These are phyloP conservation scores for Noccaea caerulescens DNA, from an alignment of 345 rosid genomes.

Conservation along the genomic window DNA sequence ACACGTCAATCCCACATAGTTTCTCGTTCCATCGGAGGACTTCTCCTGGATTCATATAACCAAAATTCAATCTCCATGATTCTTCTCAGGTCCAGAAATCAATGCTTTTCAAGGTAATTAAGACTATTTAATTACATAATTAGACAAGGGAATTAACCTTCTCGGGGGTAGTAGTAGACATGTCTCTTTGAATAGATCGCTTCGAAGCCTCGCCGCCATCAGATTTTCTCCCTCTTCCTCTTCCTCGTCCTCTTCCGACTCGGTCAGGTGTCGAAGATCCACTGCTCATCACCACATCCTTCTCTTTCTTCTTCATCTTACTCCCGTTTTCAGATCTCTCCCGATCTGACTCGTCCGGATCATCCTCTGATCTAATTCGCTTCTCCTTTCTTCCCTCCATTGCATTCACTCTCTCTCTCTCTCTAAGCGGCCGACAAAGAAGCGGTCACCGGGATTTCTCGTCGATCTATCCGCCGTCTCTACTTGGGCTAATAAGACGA, in stretches of 20 bases:
- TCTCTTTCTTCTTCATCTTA: conserved; percentile 20
- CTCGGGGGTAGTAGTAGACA: not conserved
- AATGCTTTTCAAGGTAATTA: too few species aligned
- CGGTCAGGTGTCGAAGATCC: not conserved
- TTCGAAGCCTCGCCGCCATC: conserved; percentile 7
- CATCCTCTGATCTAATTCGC: conserved; percentile 18
- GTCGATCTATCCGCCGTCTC: not conserved
- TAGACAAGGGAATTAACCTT: conserved; percentile 12
- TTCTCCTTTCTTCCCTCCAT: conserved; percentile 30
- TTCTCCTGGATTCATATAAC: conserved; percentile 22
- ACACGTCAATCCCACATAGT: conserved; percentile 30
- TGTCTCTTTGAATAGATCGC: conserved; percentile 9
- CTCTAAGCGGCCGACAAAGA: not conserved
- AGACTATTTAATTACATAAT: not conserved
- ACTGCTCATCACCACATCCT: not conserved
- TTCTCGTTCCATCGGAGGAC: conserved; percentile 14
- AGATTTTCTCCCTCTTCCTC: conserved; percentile 15
- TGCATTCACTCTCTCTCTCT: not conserved
- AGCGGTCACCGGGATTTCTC: not conserved
- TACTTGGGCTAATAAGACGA: too few species aligned
- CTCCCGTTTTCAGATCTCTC: conserved; percentile 10
- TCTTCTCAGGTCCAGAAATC: too few species aligned
- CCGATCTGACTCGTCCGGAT: conserved; percentile 14
- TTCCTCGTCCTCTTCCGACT: conserved; percentile 15
- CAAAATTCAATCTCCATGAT: not conserved